These are phyloP conservation scores for Mrakia frigida DNA, from an alignment of 768 basidiomycete species.

Conservation along the genomic window DNA sequence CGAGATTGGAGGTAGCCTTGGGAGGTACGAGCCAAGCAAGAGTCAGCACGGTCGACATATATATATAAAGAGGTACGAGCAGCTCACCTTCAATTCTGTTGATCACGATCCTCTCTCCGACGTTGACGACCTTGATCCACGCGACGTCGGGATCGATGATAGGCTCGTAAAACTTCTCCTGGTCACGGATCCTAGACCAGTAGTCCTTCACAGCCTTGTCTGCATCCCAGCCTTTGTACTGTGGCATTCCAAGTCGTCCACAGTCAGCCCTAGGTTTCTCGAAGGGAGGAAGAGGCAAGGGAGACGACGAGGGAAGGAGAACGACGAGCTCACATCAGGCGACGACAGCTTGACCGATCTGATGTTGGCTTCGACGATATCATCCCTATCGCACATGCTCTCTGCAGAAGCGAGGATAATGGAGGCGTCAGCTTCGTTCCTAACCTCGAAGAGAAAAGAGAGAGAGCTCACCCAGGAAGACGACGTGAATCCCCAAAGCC, in stretches of 20 bases:
- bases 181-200: conserved; percentile 76
- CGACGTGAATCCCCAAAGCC: conserved; percentile 79
- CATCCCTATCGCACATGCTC: conserved; percentile 80
- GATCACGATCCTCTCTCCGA: conserved; percentile 92
- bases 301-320: background rate
- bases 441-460: background rate
- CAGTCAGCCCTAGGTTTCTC: background rate
- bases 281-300: background rate
- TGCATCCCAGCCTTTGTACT: conserved; percentile 92
- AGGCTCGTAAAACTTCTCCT: conserved; percentile 82
- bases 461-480: conserved; percentile 66
- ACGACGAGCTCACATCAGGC: conserved; percentile 65
- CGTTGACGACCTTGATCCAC: conserved; percentile 90
- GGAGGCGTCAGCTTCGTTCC: background rate
- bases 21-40: background rate
- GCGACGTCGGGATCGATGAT: conserved; percentile 88
- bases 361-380: conserved; percentile 90
- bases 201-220: conserved; percentile 90
- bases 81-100: conserved; percentile 52
- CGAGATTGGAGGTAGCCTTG: conserved; percentile 59
- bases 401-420: conserved; percentile 52
- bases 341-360: conserved; percentile 96
- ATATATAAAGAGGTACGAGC: background rate
- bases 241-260: background rate
- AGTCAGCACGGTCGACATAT: background rate